Conservation (phyloP, 2,329 filamentous ascomycete species). For the Teratosphaeria nubilosa region DNA sequence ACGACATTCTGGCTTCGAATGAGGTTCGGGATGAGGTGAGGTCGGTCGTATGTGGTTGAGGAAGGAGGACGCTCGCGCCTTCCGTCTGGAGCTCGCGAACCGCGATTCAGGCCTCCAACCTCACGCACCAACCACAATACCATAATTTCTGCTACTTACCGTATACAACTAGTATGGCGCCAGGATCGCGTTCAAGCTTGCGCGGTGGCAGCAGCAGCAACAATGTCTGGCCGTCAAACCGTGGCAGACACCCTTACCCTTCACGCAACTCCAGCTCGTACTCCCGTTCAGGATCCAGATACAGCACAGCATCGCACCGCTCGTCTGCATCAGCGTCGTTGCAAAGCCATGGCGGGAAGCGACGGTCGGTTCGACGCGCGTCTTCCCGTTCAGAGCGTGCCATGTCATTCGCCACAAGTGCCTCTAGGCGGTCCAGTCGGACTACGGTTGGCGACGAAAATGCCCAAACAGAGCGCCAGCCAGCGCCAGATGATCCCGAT, state of each 20-base stretch:
- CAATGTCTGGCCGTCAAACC: not conserved
- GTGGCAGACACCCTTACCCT: constrained; percentile 1
- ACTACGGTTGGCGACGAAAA: constrained; percentile 6
- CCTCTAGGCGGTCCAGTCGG: constrained; percentile 4
- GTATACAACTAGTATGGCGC: constrained; percentile 3
- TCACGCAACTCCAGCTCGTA: not conserved
- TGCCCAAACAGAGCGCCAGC: constrained; percentile 7
- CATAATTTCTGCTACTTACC: not conserved
- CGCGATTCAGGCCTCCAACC: not conserved
- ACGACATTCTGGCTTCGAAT: not conserved
- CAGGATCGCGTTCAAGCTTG: constrained; percentile 1
- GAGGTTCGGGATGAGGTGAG: not conserved
- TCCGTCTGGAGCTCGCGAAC: not conserved
- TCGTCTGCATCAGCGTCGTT: constrained; percentile 2
- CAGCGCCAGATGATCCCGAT: constrained; percentile 6
- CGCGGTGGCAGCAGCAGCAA: constrained; percentile 6
- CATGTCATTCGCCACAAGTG: constrained; percentile 2
- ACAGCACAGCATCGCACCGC: constrained; percentile 5
- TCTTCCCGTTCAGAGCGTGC: constrained; percentile 4
- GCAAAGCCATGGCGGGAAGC: constrained; percentile 1
- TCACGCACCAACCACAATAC: not conserved
- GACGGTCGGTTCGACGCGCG: not conserved
- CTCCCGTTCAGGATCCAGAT: constrained; percentile 9
- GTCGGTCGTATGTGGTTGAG: not conserved
- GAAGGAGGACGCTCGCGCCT: not conserved